Percentiles rank a stretch among this genome's conserved stretches.
Conservation (phyloP, 352 stramenopile genomes). For the Phytophthora foliorum region DNA sequence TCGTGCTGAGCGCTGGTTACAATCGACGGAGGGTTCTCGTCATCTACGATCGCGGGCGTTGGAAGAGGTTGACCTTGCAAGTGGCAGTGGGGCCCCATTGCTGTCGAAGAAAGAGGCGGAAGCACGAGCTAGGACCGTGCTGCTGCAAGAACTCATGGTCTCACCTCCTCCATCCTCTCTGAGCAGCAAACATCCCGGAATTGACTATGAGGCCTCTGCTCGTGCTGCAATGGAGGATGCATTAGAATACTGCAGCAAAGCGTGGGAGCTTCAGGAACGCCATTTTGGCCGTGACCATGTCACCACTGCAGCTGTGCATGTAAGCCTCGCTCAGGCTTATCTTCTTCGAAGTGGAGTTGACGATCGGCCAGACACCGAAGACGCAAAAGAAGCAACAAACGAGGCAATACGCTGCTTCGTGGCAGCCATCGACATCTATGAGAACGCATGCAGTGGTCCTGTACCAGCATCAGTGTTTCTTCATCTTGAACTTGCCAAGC, state of each 20-base stretch:
- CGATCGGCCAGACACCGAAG: constrained; percentile 1
- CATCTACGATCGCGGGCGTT: constrained; percentile 54
- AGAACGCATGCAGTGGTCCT: constrained; percentile 58
- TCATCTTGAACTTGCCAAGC: constrained; percentile 66
- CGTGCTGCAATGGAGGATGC: constrained; percentile 63
- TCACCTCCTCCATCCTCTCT: constrained; percentile 27
- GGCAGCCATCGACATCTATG: constrained; percentile 63
- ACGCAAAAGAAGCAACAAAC: constrained; percentile 37
- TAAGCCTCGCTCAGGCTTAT: constrained; percentile 67
- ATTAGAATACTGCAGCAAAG: constrained; percentile 72
- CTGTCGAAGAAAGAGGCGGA: constrained; percentile 71
- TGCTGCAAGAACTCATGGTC: constrained; percentile 54
- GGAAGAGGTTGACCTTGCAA: constrained; percentile 36
- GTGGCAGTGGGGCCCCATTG: constrained; percentile 30
- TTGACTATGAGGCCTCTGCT: constrained; percentile 30
- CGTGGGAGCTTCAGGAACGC: constrained; percentile 68
- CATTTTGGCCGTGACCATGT: constrained; percentile 61
- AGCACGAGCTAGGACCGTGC: constrained; percentile 34
- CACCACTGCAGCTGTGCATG: constrained; percentile 60
- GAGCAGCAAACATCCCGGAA: constrained; percentile 7
- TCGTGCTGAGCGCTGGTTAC: constrained; percentile 58
- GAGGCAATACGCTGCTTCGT: constrained; percentile 59
- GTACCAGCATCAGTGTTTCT: constrained; percentile 70
- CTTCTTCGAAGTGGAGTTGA: constrained; percentile 33
- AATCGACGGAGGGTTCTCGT: constrained; percentile 56